Percentiles rank a stretch among this genome's conserved stretches.
These are phyloP conservation scores for Zygnema cylindricum DNA, from an alignment of 139 green algal species.

Conservation along the genomic window DNA sequence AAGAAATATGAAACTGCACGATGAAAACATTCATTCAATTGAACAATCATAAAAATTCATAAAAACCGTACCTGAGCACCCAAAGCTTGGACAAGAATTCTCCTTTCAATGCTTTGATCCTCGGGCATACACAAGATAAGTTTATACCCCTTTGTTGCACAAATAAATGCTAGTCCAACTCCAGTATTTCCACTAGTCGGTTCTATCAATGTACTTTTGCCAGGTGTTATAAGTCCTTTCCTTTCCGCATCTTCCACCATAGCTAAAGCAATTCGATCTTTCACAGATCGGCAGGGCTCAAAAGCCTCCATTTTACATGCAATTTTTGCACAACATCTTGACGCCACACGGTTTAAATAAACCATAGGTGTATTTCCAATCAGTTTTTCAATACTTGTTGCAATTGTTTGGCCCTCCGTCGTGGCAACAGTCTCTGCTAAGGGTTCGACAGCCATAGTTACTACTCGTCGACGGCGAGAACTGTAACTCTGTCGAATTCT, in stretches of 20 bases:
- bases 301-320: too few species aligned
- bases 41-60: too few species aligned
- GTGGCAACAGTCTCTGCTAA: too few species aligned
- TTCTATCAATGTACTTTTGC: slow-evolving; percentile 72
- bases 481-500: too few species aligned
- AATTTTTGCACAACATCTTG: too few species aligned
- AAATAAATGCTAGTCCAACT: slow-evolving; percentile 95
- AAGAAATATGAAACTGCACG: too few species aligned
- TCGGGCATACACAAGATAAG: slow-evolving; percentile 97
- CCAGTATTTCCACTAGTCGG: slow-evolving; percentile 95
- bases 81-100: slow-evolving; percentile 87
- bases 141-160: slow-evolving; percentile 92
- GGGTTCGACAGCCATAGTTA: too few species aligned
- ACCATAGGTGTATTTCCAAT: background rate
- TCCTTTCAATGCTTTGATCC: slow-evolving; percentile 93
- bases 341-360: background rate
- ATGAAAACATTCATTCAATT: too few species aligned
- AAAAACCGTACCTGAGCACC: slow-evolving; percentile 71
- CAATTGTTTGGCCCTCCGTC: too few species aligned
- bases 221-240: slow-evolving; percentile 56
- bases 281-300: too few species aligned
- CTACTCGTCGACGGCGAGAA: too few species aligned
- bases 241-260: slow-evolving; percentile 61
- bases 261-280: too few species aligned
- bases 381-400: background rate